Evolutionary conservation across 768 basidiomycete species (phyloP).

Genomic region (Tulasnella sp.): DNA sequence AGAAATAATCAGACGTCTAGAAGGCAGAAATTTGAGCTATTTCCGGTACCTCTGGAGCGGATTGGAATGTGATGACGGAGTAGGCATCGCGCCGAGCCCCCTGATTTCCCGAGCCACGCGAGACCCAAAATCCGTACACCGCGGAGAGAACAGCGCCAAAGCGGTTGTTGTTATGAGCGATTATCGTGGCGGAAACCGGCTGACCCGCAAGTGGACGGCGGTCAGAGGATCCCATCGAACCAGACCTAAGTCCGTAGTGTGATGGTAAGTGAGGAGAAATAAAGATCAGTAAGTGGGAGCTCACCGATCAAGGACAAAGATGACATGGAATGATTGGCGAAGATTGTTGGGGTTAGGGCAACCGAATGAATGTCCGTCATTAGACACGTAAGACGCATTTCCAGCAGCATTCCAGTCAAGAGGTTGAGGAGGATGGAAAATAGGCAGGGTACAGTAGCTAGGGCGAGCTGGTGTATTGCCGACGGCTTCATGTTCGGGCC

Average conservation of each 20-base stretch:
- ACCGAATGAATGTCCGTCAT: conserved; percentile 52
- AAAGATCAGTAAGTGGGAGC: too few species aligned
- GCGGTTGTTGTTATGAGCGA: conserved; percentile 43
- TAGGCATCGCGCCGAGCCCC: conserved; percentile 50
- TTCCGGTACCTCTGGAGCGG: background rate
- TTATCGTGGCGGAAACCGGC: conserved; percentile 43
- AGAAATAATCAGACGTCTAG: conserved; percentile 44
- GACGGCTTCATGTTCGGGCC: conserved; percentile 48
- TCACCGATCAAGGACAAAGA: conserved; percentile 44
- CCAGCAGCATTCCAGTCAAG: conserved; percentile 35
- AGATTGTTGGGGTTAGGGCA: conserved; percentile 53
- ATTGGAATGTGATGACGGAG: conserved; percentile 50
- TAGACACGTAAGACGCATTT: conserved; percentile 48
- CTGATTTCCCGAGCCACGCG: conserved; percentile 39
- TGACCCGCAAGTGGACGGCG: conserved; percentile 45
- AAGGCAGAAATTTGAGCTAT: conserved; percentile 6
- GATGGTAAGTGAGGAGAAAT: too few species aligned
- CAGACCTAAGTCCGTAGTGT: conserved; percentile 39
- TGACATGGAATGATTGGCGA: conserved; percentile 53
- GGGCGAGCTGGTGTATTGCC: conserved; percentile 43
- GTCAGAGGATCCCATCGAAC: conserved; percentile 47
- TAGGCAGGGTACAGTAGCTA: conserved; percentile 52
- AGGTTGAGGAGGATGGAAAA: conserved; percentile 47
- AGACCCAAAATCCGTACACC: conserved; percentile 54
- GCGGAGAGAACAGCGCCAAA: conserved; percentile 59